A percentile compares a stretch with the other conserved stretches of the same genome.
Evolutionary conservation across 2,329 filamentous ascomycete species (phyloP).

Genomic region (Xylariales sp.): DNA sequence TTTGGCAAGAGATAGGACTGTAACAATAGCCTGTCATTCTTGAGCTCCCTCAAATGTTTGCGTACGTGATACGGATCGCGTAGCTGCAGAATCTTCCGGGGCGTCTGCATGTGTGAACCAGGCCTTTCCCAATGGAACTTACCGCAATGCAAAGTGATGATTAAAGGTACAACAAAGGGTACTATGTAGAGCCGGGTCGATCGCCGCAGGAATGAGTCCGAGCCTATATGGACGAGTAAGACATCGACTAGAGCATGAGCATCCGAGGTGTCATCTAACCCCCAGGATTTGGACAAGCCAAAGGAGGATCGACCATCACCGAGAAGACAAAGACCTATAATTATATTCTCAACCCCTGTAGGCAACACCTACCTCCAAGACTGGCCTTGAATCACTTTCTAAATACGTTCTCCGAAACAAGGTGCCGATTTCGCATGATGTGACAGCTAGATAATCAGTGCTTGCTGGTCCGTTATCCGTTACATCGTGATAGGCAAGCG

Average conservation of each 20-base stretch:
- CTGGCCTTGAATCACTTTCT: not conserved
- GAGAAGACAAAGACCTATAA: not conserved
- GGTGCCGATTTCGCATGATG: not conserved
- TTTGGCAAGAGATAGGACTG: not conserved
- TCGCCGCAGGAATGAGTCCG: not conserved
- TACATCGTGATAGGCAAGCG: not conserved
- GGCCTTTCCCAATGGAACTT: constrained; percentile 20
- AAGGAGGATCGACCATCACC: not conserved
- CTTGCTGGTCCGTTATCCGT: not conserved
- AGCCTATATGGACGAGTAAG: not conserved
- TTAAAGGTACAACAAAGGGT: constrained; percentile 1
- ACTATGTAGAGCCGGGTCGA: not conserved
- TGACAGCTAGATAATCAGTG: not conserved
- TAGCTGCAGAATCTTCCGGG: constrained; percentile 32
- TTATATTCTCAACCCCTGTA: constrained; percentile 7
- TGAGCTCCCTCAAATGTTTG: constrained; percentile 10
- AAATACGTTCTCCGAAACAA: not conserved
- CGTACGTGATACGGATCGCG: constrained; percentile 19
- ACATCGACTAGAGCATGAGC: not conserved
- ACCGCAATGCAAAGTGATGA: not conserved
- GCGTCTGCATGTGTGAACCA: constrained; percentile 27
- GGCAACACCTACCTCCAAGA: not conserved
- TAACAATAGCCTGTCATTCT: not conserved
- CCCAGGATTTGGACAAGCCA: not conserved
- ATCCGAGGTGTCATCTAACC: not conserved